Evolutionary conservation across 2,329 filamentous ascomycete species (phyloP), one percentile per base, ranked within the genome.

Genomic region (Neofusicoccum sp.): DNA sequence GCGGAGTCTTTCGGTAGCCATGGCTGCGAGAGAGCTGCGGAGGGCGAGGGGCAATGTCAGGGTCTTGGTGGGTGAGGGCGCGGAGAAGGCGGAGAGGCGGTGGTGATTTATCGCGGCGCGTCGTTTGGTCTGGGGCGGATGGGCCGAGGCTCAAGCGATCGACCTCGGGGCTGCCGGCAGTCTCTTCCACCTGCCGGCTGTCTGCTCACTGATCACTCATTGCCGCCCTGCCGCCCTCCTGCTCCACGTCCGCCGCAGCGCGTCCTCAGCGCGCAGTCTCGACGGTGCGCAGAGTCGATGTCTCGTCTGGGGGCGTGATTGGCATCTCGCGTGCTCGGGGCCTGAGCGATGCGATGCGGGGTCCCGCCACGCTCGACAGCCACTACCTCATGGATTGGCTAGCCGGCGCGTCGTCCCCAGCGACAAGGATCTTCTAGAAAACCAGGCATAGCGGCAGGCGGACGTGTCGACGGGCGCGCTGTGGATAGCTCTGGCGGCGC

Each of bases 1-100:
- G 73, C 87, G 90, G 70, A 98, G 88, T 79, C 93, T 88, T 83
- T 97, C 92, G 66, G 88, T 85, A 69, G 92, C 89, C 91, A 94
- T 95, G 49, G 31, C 39, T 22, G 22, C 22, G 22, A n/a, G 14
- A 2, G 37, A 8, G 8, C 37, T 41, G 37, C 37, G 37, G 14
- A 41, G 37, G 37, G 37, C 22, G 22, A 22, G 22, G 31, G 48
- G 12, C 28, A 36, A 47, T 41, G 56, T 36, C 16, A 33, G 37
- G 49, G 41, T 11, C 39, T 41, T 9, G 48, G 49, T 37, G 28
- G 31, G 2, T 36, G 31, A 41, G 5, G 49, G 22, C 11, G 41
- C 29, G 59, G 45, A 52, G 61, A 41, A 48, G 41, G 61, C 50
- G 61, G 49, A 56, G 61, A 45, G 50, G 28, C 44, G 58, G 50